phyloP scores from a whole-genome alignment of 805 yeast species.

The Zygoascus tannicola region DNA sequence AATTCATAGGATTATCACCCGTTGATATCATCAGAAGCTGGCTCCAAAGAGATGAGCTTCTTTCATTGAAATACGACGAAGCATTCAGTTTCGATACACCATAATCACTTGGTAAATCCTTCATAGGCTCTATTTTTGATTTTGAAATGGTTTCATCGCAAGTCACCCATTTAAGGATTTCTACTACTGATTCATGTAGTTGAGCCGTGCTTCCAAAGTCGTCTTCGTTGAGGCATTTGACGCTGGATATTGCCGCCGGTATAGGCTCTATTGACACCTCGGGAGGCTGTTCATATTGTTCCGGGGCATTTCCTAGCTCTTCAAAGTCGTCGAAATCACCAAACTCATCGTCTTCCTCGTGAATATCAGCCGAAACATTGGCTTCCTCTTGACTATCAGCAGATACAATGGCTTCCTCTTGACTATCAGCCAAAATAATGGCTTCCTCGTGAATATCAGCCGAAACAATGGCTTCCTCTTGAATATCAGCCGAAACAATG shows the following conservation, averaged over 20 bases:
- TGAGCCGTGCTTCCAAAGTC: constrained; percentile 18
- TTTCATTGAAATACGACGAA: constrained; percentile 16
- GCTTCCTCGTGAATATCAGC: too few species aligned
- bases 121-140: not conserved
- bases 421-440: too few species aligned
- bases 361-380: too few species aligned
- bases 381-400: too few species aligned
- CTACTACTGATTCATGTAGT: constrained; percentile 8
- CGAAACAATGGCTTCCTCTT: too few species aligned
- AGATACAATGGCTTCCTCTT: too few species aligned
- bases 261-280: constrained; percentile 2
- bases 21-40: constrained; percentile 40
- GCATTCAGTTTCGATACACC: not conserved
- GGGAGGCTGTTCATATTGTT: not conserved
- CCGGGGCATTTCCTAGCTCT: constrained; percentile 20
- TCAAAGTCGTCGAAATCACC: constrained; percentile 31
- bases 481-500: too few species aligned
- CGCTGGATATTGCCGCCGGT: constrained; percentile 1
- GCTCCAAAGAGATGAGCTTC: constrained; percentile 31
- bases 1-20: constrained; percentile 49
- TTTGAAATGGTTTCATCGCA: not conserved
- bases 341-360: constrained; percentile 17
- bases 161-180: not conserved
- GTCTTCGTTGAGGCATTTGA: constrained; percentile 10
- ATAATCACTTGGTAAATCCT: not conserved